Evolutionary conservation across 192 early-diverging fungal genomes (phyloP).

Genomic region (Mortierella antarctica): DNA sequence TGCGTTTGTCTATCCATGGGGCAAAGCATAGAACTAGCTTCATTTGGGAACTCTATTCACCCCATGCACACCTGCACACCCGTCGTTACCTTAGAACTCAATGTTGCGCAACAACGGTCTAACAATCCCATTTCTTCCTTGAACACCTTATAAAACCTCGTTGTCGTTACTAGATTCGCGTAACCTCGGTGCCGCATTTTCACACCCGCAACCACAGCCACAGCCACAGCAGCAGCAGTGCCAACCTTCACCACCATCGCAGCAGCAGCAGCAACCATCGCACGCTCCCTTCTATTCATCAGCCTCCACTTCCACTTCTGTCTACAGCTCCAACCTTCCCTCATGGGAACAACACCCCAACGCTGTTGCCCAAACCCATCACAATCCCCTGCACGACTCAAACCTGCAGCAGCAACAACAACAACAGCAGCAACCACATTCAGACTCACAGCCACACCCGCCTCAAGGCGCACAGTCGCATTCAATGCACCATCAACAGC

Average conservation of each 20-base stretch:
- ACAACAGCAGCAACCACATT: slow-evolving; percentile 2
- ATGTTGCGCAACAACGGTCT: too few species aligned
- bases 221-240: slow-evolving; percentile 10
- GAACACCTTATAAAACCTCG: slow-evolving; percentile 1
- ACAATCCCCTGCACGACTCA: not conserved
- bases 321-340: slow-evolving; percentile 1
- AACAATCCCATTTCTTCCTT: not conserved
- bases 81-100: too few species aligned
- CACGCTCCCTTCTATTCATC: too few species aligned
- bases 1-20: not conserved
- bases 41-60: not conserved
- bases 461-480: slow-evolving; percentile 17
- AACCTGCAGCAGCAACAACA: slow-evolving; percentile 27
- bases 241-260: slow-evolving; percentile 8
- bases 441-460: slow-evolving; percentile 15
- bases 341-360: slow-evolving; percentile 8
- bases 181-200: slow-evolving; percentile 18
- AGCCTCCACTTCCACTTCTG: too few species aligned
- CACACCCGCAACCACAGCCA: slow-evolving; percentile 19
- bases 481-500: slow-evolving; percentile 32
- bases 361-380: not conserved
- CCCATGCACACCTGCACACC: too few species aligned
- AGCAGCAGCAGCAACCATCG: slow-evolving; percentile 22
- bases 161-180: slow-evolving; percentile 22
- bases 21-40: not conserved